These are phyloP conservation scores for Fusarium globosum DNA, from an alignment of 2,329 filamentous ascomycete genomes.

Conservation along the genomic window DNA sequence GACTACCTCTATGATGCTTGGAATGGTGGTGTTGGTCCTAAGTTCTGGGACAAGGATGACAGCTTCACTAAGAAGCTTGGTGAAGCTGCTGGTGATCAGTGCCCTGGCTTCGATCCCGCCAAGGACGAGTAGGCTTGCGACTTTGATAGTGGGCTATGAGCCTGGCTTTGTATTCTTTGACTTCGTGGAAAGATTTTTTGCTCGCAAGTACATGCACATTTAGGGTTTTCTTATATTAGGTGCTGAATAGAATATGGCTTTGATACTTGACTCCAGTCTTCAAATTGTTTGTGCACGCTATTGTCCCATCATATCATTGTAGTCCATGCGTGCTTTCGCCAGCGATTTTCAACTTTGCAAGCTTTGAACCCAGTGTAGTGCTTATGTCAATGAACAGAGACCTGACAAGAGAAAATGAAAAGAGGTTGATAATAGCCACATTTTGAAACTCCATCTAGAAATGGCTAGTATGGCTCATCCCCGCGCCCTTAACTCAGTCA, in stretches of 20 bases:
- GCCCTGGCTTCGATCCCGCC: conserved; percentile 18
- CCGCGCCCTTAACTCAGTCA: too few relatives aligned
- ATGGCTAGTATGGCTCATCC: too few relatives aligned
- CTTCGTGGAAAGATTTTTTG: not conserved
- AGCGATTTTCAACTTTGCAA: too few relatives aligned
- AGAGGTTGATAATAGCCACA: too few relatives aligned
- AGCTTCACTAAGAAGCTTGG: conserved; percentile 17
- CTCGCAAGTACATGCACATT: not conserved
- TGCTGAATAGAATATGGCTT: not conserved
- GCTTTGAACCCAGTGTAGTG: too few relatives aligned
- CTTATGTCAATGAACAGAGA: too few relatives aligned
- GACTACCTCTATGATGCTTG: conserved; percentile 20
- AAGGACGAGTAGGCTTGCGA: not conserved
- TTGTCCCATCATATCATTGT: too few relatives aligned
- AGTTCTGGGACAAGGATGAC: conserved; percentile 19
- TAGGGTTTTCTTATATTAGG: not conserved
- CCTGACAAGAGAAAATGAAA: too few relatives aligned
- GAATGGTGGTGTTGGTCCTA: conserved; percentile 13
- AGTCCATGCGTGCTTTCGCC: not conserved
- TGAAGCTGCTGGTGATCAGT: conserved; percentile 19
- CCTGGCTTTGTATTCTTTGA: fast-evolving
- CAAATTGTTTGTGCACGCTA: too few relatives aligned
- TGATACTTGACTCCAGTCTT: not conserved
- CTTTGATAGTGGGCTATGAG: not conserved
- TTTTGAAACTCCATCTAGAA: too few relatives aligned